phyloP scores from a whole-genome alignment of 176 grass and related monocot genomes.

The Oryza officinalis region DNA sequence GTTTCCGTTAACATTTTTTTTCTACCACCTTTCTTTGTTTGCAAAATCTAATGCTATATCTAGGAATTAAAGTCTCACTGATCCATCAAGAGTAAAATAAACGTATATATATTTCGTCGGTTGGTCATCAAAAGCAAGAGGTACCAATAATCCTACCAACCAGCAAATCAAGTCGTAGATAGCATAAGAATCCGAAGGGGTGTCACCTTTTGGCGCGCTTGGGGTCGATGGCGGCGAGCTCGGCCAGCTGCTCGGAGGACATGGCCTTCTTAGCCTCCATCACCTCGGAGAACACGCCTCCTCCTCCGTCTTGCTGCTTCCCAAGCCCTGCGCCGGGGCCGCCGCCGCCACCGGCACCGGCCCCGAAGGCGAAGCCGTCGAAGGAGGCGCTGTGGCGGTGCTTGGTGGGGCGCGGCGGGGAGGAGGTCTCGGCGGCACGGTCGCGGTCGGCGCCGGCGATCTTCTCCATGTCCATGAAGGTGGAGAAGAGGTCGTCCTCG shows the following conservation, averaged over 20 bases:
- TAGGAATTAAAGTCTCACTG: background rate
- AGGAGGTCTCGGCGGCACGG: slow-evolving; percentile 67
- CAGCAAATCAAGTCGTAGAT: slow-evolving; percentile 12
- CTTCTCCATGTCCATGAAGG: slow-evolving; percentile 99
- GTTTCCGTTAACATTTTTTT: background rate
- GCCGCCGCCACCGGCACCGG: background rate
- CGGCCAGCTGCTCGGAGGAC: slow-evolving; percentile 74
- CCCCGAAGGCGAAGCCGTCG: slow-evolving; percentile 64
- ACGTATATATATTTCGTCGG: background rate
- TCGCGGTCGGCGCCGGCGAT: slow-evolving; percentile 66
- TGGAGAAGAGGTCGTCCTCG: slow-evolving; percentile 95
- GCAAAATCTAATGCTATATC: slow-evolving; percentile 15
- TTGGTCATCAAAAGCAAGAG: slow-evolving; percentile 31
- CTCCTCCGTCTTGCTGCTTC: slow-evolving; percentile 36
- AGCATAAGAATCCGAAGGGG: slow-evolving; percentile 6
- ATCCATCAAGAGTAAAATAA: background rate
- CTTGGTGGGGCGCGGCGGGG: slow-evolving; percentile 56
- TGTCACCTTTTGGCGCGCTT: slow-evolving; percentile 83
- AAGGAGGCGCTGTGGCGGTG: slow-evolving; percentile 92
- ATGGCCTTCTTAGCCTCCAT: slow-evolving; percentile 88
- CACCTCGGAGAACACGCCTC: slow-evolving; percentile 57
- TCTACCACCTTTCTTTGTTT: background rate
- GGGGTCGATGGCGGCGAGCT: slow-evolving; percentile 78
- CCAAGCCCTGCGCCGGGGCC: background rate
- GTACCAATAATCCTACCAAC: slow-evolving; percentile 31